Evolutionary conservation across 2,329 filamentous ascomycete species (phyloP).

Genomic region (Periconia macrospinosa): DNA sequence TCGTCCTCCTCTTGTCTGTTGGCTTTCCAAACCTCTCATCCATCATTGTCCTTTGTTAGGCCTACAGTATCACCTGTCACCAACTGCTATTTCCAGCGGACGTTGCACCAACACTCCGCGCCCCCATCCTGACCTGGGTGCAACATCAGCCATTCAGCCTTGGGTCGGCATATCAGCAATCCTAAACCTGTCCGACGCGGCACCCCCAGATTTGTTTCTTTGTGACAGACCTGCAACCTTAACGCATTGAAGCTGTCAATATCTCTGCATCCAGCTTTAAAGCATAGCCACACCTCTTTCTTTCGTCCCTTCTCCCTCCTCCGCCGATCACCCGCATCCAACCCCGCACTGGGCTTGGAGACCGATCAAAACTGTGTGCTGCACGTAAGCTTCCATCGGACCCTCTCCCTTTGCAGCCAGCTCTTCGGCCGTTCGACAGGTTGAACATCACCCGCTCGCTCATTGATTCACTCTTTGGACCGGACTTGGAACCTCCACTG

Average conservation of each 20-base stretch:
- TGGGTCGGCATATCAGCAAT: conserved; percentile 33
- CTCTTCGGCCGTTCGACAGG: conserved; percentile 14
- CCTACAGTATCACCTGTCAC: conserved; percentile 27
- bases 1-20: conserved; percentile 20
- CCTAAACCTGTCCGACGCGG: conserved; percentile 27
- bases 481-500: conserved; percentile 10
- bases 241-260: conserved; percentile 23
- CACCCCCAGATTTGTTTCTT: conserved; percentile 22
- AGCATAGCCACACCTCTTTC: conserved; percentile 24
- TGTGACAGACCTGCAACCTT: conserved; percentile 29
- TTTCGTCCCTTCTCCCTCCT: not conserved
- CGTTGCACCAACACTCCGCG: conserved; percentile 38
- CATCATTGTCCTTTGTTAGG: conserved; percentile 30
- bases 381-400: conserved; percentile 27
- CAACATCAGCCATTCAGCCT: conserved; percentile 41
- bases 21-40: conserved; percentile 21
- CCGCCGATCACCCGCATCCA: conserved; percentile 35
- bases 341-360: conserved; percentile 34
- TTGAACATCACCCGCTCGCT: conserved; percentile 6
- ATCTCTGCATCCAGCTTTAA: conserved; percentile 23
- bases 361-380: conserved; percentile 27
- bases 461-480: conserved; percentile 4
- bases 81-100: conserved; percentile 38
- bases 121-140: conserved; percentile 33
- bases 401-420: conserved; percentile 23